These are phyloP conservation scores for Alternaria viburni DNA, from an alignment of 2,329 filamentous ascomycete species.

Conservation along the genomic window DNA sequence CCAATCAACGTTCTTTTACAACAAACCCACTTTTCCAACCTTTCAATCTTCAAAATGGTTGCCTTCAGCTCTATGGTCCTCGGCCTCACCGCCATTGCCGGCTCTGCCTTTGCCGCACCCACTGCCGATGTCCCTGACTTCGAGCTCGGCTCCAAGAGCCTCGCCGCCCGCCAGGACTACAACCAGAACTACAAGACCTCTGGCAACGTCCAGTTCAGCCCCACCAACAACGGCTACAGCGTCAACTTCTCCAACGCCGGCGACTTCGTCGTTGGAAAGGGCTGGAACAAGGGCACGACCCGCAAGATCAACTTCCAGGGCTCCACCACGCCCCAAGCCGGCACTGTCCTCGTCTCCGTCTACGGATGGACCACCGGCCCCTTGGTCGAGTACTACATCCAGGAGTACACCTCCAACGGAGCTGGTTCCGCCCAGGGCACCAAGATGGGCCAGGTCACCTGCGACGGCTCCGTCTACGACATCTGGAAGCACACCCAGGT, in stretches of 20 bases:
- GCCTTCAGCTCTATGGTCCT: constrained; percentile 30
- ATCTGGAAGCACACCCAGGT: constrained; percentile 40
- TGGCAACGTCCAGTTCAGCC: constrained; percentile 37
- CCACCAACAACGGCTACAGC: constrained; percentile 36
- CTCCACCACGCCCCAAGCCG: constrained; percentile 27
- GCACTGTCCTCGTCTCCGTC: constrained; percentile 46
- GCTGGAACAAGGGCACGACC: constrained; percentile 39
- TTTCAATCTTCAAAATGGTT: constrained; percentile 29
- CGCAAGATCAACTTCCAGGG: constrained; percentile 39
- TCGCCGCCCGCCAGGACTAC: constrained; percentile 38
- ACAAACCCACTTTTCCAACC: not conserved
- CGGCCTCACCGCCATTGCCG: constrained; percentile 26
- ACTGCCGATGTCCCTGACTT: constrained; percentile 37
- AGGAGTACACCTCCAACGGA: constrained; percentile 56
- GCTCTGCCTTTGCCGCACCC: constrained; percentile 30
- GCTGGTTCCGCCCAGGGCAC: constrained; percentile 39
- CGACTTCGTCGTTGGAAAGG: constrained; percentile 43
- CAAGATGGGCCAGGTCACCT: constrained; percentile 34
- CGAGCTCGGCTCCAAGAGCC: constrained; percentile 29
- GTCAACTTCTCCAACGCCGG: constrained; percentile 36
- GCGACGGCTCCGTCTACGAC: constrained; percentile 40
- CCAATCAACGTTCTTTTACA: not conserved
- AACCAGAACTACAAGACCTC: constrained; percentile 44
- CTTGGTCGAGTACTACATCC: constrained; percentile 58
- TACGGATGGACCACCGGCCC: constrained; percentile 64